A percentile compares a stretch with the other conserved stretches of the same genome.
Evolutionary conservation across 805 yeast genomes (phyloP).

Genomic region (Candida ovalis): DNA sequence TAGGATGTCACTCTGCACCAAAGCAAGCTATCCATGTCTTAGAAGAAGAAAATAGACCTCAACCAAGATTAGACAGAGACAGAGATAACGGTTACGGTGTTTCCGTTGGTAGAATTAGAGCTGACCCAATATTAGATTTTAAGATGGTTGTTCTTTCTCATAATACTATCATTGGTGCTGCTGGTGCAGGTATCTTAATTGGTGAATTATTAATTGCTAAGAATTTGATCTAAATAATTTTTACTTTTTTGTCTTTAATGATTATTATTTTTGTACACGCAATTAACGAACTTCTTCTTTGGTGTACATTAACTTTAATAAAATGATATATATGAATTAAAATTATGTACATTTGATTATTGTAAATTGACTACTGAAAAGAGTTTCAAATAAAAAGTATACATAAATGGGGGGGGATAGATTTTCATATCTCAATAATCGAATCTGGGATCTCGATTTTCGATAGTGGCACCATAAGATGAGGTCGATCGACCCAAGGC

Average conservation of each 20-base stretch:
- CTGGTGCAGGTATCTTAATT: constrained; percentile 95
- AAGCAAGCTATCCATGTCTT: constrained; percentile 86
- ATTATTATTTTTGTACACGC: no score
- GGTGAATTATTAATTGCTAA: constrained; percentile 86
- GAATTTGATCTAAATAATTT: constrained; percentile 59
- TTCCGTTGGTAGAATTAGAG: constrained; percentile 90
- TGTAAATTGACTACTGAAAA: no score
- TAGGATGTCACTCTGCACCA: constrained; percentile 91
- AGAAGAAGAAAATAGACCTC: constrained; percentile 92
- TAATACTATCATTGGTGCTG: constrained; percentile 97
- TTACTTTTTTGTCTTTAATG: background rate
- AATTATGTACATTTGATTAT: no score
- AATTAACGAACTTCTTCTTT: no score
- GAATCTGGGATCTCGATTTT: no score
- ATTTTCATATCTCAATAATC: no score
- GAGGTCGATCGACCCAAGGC: no score
- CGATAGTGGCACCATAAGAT: no score
- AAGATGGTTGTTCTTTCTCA: constrained; percentile 98
- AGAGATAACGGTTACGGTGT: constrained; percentile 94
- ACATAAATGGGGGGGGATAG: no score
- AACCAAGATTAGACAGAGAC: constrained; percentile 95
- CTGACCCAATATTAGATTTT: constrained; percentile 87
- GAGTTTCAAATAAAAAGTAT: no score
- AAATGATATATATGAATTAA: no score
- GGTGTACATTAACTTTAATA: no score